Base-by-base conservation (phyloP, 148 eudicot species). In the Salicornia ramosissima region DNA sequence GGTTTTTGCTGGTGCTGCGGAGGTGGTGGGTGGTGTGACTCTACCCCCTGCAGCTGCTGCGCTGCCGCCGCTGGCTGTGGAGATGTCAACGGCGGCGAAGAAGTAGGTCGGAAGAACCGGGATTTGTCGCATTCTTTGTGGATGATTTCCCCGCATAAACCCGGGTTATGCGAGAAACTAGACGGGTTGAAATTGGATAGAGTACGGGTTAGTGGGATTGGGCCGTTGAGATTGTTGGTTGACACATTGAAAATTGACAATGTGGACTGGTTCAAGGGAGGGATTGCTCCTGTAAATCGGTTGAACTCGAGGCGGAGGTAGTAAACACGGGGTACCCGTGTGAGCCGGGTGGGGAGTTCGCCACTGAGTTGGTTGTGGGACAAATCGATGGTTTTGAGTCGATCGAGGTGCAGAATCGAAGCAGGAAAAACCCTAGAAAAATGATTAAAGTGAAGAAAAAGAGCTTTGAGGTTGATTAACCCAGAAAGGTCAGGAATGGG, bases 191-290 rank as follows among this genome's bases (percentile, higher is more conserved):
- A 87, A 7, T 22, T 72, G 5, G 72, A 36, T 10, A 87, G 43
- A 19, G 59, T 67, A 0, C 53, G 50, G 0, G 90, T 86, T 3
- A 84, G 74, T 0, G 91, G 91, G 0, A 87, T 61, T 0, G 84
- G 76, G 22, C 91, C 91, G 5, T 77, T 64, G 24, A 87, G 56
- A 50, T 68, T 72, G 58, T 87, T 87, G 5, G 45, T 34, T 0
- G 91, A 84, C 4, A 84, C 86, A 51, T 87, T 87, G 67, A 87
- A 84, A 7, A 79, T 24, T 2, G 25, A 25, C 36, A 87, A 75
- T 51, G 79, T 72, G 19, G 91, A 72, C 57, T 84, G 88, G 49
- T 87, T 87, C 14, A 87, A 51, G 0, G 74, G 31, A 0, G 91
- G 91, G 50, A 87, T 50, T 0, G 79, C 15, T 18, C 91, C 91